These are phyloP conservation scores for Monosporascus cannonballus DNA, from an alignment of 2,329 filamentous ascomycete species.

Conservation along the genomic window DNA sequence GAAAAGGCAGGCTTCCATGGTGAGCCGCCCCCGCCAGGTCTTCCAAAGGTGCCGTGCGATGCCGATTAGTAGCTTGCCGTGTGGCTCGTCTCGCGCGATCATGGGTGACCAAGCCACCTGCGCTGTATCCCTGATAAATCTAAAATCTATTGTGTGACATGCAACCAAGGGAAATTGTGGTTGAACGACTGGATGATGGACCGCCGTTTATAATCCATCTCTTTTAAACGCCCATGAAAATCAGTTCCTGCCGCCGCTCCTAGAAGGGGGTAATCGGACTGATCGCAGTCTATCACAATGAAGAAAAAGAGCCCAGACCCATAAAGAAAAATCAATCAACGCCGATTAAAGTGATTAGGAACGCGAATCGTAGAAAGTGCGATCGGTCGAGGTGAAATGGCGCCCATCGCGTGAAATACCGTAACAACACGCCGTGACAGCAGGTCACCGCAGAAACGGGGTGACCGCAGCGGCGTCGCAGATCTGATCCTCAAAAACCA, in stretches of 20 bases:
- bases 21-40: background rate
- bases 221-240: conserved; percentile 25
- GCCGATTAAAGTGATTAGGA: conserved; percentile 22
- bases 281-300: conserved; percentile 23
- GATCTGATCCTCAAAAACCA: conserved; percentile 1
- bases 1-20: background rate
- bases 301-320: conserved; percentile 15
- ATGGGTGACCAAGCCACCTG: background rate
- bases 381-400: conserved; percentile 1
- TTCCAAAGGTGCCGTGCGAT: background rate
- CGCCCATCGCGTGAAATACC: conserved; percentile 3
- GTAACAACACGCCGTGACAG: conserved; percentile 3
- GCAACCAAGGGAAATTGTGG: conserved; percentile 5
- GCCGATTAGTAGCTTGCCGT: background rate
- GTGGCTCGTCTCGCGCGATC: background rate
- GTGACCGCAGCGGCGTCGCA: background rate
- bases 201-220: conserved; percentile 10
- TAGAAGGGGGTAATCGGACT: conserved; percentile 20
- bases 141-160: conserved; percentile 9
- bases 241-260: conserved; percentile 24
- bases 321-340: conserved; percentile 19
- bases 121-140: background rate
- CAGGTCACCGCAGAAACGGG: background rate
- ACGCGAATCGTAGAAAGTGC: conserved; percentile 16
- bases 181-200: conserved; percentile 10